These are phyloP conservation scores for Tilletia indica DNA, from an alignment of 1,284 basidiomycete species.

Conservation along the genomic window DNA sequence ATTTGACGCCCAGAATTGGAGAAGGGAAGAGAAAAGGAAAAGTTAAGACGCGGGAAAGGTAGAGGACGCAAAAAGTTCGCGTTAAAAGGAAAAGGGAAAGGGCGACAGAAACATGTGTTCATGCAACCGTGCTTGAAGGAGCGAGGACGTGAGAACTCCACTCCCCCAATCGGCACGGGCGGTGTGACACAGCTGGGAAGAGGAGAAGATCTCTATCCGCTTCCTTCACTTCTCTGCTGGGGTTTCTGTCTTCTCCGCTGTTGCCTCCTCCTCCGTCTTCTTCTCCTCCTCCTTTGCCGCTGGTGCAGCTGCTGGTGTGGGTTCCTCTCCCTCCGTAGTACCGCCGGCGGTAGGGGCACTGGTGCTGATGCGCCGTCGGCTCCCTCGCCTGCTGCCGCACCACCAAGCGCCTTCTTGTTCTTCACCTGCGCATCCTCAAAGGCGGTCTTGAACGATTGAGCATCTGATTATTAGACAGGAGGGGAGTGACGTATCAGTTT, in stretches of 20 bases:
- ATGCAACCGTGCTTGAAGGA: too few species aligned
- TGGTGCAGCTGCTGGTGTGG: background rate
- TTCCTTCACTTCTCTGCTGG: background rate
- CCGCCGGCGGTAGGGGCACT: constrained; percentile 27
- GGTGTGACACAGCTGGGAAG: too few species aligned
- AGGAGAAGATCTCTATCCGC: too few species aligned
- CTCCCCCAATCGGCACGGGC: too few species aligned
- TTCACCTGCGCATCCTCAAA: constrained; percentile 48
- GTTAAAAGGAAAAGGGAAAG: too few species aligned
- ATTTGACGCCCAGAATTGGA: too few species aligned
- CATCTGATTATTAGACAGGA: constrained; percentile 31
- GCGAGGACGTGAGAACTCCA: too few species aligned
- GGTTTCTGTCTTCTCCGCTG: constrained; percentile 24
- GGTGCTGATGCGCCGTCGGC: background rate
- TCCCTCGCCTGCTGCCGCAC: background rate
- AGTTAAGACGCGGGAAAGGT: too few species aligned
- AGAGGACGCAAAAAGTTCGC: too few species aligned
- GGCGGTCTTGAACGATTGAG: constrained; percentile 52
- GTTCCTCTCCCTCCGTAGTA: constrained; percentile 23
- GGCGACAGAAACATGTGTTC: too few species aligned
- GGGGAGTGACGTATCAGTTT: background rate
- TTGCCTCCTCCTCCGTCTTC: constrained; percentile 25
- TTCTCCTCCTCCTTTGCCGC: constrained; percentile 10
- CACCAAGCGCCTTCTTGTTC: constrained; percentile 35
- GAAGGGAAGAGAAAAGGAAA: too few species aligned